These are phyloP conservation scores for Fraxinus latifolia DNA, from an alignment of 305 asterid species.

Conservation along the genomic window DNA sequence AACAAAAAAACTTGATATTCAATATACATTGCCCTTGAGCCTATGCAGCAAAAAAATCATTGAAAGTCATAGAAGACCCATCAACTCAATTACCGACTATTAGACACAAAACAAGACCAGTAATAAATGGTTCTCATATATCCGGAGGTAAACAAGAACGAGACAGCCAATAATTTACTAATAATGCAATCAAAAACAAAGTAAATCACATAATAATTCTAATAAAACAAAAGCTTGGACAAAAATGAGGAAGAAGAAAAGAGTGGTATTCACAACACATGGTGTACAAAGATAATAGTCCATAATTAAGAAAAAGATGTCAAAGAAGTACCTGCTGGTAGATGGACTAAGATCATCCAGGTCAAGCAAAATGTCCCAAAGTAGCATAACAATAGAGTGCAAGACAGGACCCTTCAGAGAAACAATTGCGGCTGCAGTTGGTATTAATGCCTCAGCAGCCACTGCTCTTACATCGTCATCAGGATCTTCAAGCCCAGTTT, in stretches of 20 bases:
- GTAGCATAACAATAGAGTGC: constrained; percentile 86
- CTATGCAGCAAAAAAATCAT: neutral
- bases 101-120: constrained; percentile 5
- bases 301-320: constrained; percentile 6
- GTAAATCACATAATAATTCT: neutral
- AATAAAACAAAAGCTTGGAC: neutral
- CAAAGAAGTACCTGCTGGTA: constrained; percentile 76
- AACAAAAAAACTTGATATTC: neutral
- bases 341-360: constrained; percentile 98
- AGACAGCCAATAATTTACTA: neutral
- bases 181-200: neutral
- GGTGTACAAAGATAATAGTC: constrained; percentile 4
- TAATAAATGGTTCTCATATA: neutral
- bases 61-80: neutral
- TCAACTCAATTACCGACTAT: neutral
- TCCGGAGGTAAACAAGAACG: neutral
- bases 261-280: neutral
- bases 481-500: constrained; percentile 96
- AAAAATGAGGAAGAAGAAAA: neutral
- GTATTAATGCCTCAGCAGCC: constrained; percentile 94
- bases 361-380: constrained; percentile 98
- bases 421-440: constrained; percentile 81
- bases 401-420: constrained; percentile 66
- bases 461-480: constrained; percentile 99
- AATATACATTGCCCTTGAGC: neutral